phyloP scores from a whole-genome alignment of 192 early-diverging fungal genomes.

The Coemansia brasiliensis region DNA sequence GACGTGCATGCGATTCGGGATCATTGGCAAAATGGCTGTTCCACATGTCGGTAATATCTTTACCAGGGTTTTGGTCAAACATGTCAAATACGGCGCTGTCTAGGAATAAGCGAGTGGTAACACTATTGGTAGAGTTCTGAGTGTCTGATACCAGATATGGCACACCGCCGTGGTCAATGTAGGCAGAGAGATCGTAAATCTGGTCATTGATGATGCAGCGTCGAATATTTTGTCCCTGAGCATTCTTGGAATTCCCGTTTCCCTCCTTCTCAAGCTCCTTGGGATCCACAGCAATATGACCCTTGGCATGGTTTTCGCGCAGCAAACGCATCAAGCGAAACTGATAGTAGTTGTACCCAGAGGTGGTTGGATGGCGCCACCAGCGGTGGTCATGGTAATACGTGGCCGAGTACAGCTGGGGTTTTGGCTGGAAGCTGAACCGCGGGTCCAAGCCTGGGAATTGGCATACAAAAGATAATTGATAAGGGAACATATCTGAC shows the following conservation, averaged over 20 bases:
- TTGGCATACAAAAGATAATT: constrained; percentile 60
- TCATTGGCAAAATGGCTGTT: constrained; percentile 57
- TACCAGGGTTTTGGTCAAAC: constrained; percentile 64
- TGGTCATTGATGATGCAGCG: constrained; percentile 70
- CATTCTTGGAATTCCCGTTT: constrained; percentile 40
- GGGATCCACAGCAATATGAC: constrained; percentile 64
- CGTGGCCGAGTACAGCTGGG: constrained; percentile 59
- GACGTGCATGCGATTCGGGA: constrained; percentile 46
- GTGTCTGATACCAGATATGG: constrained; percentile 52
- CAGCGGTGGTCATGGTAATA: constrained; percentile 73
- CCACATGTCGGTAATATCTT: constrained; percentile 64
- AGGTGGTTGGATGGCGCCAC: constrained; percentile 58
- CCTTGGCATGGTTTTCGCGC: constrained; percentile 64
- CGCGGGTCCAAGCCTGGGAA: constrained; percentile 58
- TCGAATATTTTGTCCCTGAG: constrained; percentile 41
- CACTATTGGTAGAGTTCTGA: constrained; percentile 38
- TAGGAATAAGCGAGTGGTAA: constrained; percentile 59
- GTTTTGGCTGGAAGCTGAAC: constrained; percentile 56
- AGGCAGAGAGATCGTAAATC: constrained; percentile 72
- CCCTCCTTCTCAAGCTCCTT: constrained; percentile 59
- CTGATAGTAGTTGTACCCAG: constrained; percentile 69
- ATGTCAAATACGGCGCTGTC: constrained; percentile 60
- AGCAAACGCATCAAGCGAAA: constrained; percentile 62
- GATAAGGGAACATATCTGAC: constrained; percentile 69
- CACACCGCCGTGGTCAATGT: constrained; percentile 56